A percentile compares a stretch with the other conserved stretches of the same genome.
Evolutionary conservation across 768 basidiomycete species (phyloP).

Genomic region (Podaxis carcinomalis): DNA sequence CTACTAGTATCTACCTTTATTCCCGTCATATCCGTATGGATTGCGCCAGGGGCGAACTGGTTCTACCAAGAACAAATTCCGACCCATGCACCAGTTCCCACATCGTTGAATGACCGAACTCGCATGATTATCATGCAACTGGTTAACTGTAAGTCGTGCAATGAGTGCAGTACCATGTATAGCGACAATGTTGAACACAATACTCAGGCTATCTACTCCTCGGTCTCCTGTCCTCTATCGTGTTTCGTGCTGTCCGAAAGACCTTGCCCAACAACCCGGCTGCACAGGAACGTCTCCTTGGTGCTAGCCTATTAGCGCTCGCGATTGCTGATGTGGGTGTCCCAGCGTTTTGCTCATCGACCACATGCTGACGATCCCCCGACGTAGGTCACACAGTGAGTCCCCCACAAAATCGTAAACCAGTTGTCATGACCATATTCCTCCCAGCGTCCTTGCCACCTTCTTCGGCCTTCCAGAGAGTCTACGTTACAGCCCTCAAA

Average conservation of each 20-base stretch:
- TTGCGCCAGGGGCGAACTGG: constrained; percentile 59
- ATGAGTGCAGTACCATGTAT: not conserved
- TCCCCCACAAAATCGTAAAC: constrained; percentile 1
- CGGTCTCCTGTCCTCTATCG: constrained; percentile 55
- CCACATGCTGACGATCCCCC: not conserved
- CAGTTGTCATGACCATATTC: constrained; percentile 10
- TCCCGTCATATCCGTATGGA: constrained; percentile 40
- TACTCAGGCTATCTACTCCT: constrained; percentile 18
- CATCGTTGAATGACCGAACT: constrained; percentile 42
- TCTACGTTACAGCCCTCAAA: constrained; percentile 41
- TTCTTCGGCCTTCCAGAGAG: constrained; percentile 54
- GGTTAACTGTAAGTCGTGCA: constrained; percentile 36
- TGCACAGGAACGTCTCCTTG: constrained; percentile 69
- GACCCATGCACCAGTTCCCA: constrained; percentile 24
- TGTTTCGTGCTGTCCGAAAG: constrained; percentile 66
- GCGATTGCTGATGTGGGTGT: constrained; percentile 68
- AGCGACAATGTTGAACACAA: constrained; percentile 5
- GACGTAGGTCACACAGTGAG: constrained; percentile 58
- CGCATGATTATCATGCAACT: constrained; percentile 66
- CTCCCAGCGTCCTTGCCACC: constrained; percentile 50
- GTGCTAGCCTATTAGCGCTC: constrained; percentile 60
- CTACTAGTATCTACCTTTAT: constrained; percentile 32
- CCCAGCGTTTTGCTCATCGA: not conserved
- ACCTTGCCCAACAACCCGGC: constrained; percentile 51
- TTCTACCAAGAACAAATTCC: constrained; percentile 67